Evolutionary conservation across 2,329 filamentous ascomycete species (phyloP).

Genomic region (Clonostachys rosea): DNA sequence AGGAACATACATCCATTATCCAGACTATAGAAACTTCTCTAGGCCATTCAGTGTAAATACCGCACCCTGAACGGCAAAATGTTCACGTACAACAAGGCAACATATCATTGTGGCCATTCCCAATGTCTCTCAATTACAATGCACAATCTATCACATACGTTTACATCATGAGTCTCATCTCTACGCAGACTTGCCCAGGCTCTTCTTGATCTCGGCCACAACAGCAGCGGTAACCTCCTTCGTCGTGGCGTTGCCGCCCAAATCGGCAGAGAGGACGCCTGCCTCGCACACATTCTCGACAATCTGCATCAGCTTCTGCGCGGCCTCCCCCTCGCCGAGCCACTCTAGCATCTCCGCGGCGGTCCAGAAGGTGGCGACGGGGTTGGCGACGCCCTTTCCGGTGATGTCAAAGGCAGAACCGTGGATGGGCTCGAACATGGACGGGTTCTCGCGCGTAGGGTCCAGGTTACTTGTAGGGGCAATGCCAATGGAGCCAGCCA

Average conservation of each 20-base stretch:
- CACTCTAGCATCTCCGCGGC: constrained; percentile 53
- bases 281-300: constrained; percentile 48
- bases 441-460: constrained; percentile 46
- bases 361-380: constrained; percentile 55
- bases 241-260: constrained; percentile 37
- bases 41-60: no score
- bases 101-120: no score
- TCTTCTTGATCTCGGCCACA: constrained; percentile 8
- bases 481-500: constrained; percentile 69
- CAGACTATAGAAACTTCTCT: no score
- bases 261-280: constrained; percentile 46
- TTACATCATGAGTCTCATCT: no score
- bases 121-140: no score
- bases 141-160: no score
- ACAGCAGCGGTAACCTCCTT: constrained; percentile 28
- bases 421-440: constrained; percentile 60
- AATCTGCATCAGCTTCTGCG: constrained; percentile 39
- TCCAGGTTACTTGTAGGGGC: constrained; percentile 67
- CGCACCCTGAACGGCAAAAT: no score
- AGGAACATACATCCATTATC: no score
- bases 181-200: no score
- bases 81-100: no score
- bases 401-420: constrained; percentile 55
- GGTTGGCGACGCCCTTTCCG: constrained; percentile 51
- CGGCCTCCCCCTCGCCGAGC: constrained; percentile 49